A percentile compares a stretch with the other conserved stretches of the same genome.
Conservation (phyloP, 192 early-diverging fungal genomes). For the Gonapodya prolifera region DNA sequence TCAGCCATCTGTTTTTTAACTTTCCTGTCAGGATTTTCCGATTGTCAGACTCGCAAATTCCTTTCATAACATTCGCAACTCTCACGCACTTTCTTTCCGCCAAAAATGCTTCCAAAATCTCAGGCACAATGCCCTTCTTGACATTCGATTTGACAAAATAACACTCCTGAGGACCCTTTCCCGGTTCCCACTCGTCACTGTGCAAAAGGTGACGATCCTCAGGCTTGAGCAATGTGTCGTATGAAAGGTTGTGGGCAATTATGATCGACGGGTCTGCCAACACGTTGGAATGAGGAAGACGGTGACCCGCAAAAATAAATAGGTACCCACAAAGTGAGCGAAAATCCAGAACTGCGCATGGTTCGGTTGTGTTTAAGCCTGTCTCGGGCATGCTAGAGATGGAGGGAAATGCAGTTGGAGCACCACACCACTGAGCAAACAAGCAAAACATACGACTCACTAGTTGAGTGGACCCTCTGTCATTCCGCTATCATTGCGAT, state of each 20-base stretch:
- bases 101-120: neutral
- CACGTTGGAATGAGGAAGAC: neutral
- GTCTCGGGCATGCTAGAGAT: slow-evolving; percentile 4
- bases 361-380: neutral
- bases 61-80: neutral
- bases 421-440: neutral
- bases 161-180: neutral
- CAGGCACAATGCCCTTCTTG: slow-evolving; percentile 2
- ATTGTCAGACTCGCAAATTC: no score
- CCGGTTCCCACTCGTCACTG: neutral
- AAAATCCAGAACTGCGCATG: neutral
- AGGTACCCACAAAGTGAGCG: neutral
- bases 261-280: neutral
- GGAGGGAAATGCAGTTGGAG: no score
- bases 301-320: neutral
- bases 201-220: neutral
- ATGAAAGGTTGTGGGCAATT: neutral
- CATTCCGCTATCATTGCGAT: neutral
- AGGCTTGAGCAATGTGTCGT: neutral
- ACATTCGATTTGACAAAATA: neutral
- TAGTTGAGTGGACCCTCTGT: neutral
- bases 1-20: neutral
- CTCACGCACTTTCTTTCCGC: neutral
- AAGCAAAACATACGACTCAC: neutral
- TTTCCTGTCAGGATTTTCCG: neutral